Percentiles rank a stretch among this genome's conserved stretches.
Conservation (phyloP, 2,329 filamentous ascomycete species). For the Huntiella decipiens region DNA sequence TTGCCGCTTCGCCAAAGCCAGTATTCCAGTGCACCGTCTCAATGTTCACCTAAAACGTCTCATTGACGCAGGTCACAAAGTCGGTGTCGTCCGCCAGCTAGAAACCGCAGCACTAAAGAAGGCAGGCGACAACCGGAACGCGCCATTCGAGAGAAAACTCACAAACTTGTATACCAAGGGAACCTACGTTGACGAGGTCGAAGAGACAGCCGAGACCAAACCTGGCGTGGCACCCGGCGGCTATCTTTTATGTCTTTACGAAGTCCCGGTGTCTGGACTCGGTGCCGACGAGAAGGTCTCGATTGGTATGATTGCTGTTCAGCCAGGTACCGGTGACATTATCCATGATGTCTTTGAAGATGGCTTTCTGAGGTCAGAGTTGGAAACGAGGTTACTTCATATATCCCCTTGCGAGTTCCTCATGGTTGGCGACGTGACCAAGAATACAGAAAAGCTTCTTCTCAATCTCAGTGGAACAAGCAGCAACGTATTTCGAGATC, state of each 20-base stretch:
- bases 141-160: conserved; percentile 78
- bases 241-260: conserved; percentile 86
- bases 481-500: conserved; percentile 82
- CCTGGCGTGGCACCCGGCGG: conserved; percentile 47
- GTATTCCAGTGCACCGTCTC: conserved; percentile 79
- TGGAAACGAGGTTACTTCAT: conserved; percentile 86
- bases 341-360: conserved; percentile 94
- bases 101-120: conserved; percentile 95
- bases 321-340: conserved; percentile 88
- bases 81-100: conserved; percentile 82
- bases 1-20: conserved; percentile 64
- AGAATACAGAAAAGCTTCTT: conserved; percentile 79
- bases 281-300: conserved; percentile 87
- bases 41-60: conserved; percentile 88
- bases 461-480: conserved; percentile 76
- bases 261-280: conserved; percentile 51
- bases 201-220: conserved; percentile 27
- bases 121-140: conserved; percentile 80
- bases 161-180: conserved; percentile 97
- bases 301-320: conserved; percentile 80
- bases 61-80: conserved; percentile 82
- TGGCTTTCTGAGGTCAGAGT: conserved; percentile 90
- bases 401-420: conserved; percentile 92
- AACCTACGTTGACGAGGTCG: conserved; percentile 87
- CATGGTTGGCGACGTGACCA: conserved; percentile 77